phyloP scores from a whole-genome alignment of 345 rosid species.

The Raphanus raphanistrum region DNA sequence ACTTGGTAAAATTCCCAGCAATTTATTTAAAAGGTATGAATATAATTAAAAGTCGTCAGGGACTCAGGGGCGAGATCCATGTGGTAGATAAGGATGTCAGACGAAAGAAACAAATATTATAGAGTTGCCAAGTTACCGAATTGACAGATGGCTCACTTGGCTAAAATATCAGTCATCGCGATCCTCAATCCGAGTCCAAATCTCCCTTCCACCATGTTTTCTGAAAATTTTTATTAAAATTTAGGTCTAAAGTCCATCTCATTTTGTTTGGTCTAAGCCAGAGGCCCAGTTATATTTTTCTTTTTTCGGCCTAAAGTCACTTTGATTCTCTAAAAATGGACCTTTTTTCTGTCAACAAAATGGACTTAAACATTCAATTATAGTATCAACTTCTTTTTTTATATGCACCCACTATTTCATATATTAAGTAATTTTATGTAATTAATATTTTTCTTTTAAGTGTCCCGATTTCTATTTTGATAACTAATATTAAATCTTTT shows the following conservation, averaged over 20 bases:
- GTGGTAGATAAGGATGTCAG: not conserved
- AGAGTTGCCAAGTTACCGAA: not conserved
- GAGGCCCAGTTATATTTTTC: not conserved
- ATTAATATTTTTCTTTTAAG: no score
- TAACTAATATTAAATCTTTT: no score
- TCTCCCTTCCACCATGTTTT: not conserved
- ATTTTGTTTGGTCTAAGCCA: not conserved
- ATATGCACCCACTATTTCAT: not conserved
- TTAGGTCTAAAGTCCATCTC: not conserved
- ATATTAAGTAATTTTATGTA: no score
- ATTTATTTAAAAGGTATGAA: not conserved
- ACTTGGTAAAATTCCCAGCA: not conserved
- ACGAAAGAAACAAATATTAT: not conserved
- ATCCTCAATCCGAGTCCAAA: not conserved
- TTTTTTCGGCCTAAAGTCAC: not conserved
- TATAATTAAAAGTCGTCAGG: not conserved
- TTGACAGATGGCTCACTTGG: not conserved
- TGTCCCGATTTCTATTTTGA: no score
- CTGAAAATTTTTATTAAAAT: no score
- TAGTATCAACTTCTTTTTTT: no score
- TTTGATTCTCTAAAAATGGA: not conserved
- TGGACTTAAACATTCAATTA: no score
- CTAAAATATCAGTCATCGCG: not conserved
- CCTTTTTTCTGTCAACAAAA: no score
- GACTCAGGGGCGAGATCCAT: not conserved